Evolutionary conservation across 352 stramenopile species (phyloP).

Genomic region (Pythium dissimile): DNA sequence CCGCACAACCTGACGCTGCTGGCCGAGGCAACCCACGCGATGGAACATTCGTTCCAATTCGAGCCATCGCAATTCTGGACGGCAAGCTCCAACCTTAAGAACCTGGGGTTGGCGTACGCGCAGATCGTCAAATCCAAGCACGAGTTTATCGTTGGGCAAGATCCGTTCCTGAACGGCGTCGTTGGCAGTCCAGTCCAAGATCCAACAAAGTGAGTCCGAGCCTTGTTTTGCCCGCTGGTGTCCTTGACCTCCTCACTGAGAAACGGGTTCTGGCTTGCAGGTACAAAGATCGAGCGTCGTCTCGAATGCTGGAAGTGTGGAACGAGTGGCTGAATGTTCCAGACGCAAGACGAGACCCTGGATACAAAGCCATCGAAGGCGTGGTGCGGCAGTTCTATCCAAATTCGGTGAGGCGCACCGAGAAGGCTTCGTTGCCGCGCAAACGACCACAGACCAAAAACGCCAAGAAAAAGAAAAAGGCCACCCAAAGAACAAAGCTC

Average conservation of each 20-base stretch:
- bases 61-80: conserved; percentile 63
- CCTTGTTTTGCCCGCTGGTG: background rate
- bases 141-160: conserved; percentile 30
- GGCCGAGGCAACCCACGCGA: conserved; percentile 65
- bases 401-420: too few species aligned
- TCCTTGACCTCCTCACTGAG: background rate
- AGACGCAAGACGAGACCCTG: conserved; percentile 41
- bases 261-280: conserved; percentile 29
- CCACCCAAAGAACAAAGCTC: background rate
- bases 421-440: too few species aligned
- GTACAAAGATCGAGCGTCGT: conserved; percentile 61
- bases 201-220: conserved; percentile 28
- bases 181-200: conserved; percentile 40
- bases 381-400: conserved; percentile 54
- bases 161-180: conserved; percentile 50
- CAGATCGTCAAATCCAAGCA: conserved; percentile 88
- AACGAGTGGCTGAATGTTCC: conserved; percentile 49
- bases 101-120: conserved; percentile 91
- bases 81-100: conserved; percentile 82
- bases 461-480: conserved; percentile 6
- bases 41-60: conserved; percentile 64
- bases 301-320: conserved; percentile 73
- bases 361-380: conserved; percentile 42
- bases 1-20: conserved; percentile 64
- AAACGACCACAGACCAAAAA: conserved; percentile 16